These are phyloP conservation scores for Typha latifolia DNA, from an alignment of 176 grass and related monocot genomes.

Conservation along the genomic window DNA sequence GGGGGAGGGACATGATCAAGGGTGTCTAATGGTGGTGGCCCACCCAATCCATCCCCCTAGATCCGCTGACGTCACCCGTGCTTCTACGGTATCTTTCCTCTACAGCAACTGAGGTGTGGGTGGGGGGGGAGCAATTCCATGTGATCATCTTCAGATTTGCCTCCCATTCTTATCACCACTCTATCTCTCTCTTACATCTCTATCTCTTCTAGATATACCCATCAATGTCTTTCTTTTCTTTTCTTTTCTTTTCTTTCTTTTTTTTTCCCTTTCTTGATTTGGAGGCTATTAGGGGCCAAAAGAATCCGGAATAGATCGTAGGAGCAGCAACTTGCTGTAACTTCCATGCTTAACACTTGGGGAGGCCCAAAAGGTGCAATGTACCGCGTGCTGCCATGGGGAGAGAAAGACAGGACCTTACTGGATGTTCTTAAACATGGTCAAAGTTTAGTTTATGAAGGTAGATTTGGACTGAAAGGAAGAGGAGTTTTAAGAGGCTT, in stretches of 20 bases:
- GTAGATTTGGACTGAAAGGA: no score
- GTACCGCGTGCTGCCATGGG: not conserved
- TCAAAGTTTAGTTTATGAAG: no score
- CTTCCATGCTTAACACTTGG: no score
- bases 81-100: not conserved
- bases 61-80: slow-evolving; percentile 60
- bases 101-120: not conserved
- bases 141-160: slow-evolving; percentile 38
- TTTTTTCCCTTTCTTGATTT: not conserved
- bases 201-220: not conserved
- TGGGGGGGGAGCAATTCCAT: slow-evolving; percentile 22
- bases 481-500: no score
- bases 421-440: no score
- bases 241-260: not conserved
- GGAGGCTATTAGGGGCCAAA: no score
- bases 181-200: slow-evolving; percentile 8
- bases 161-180: not conserved
- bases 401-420: no score
- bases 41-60: slow-evolving; percentile 29
- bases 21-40: slow-evolving; percentile 30
- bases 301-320: not conserved
- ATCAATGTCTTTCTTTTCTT: slow-evolving; percentile 7
- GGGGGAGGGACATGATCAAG: slow-evolving; percentile 1
- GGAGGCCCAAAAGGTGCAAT: not conserved
- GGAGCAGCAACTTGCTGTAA: no score